Evolutionary conservation across 106 monocot species (phyloP), one percentile per base, ranked within the genome.

Genomic region (Triglochin maritima): DNA sequence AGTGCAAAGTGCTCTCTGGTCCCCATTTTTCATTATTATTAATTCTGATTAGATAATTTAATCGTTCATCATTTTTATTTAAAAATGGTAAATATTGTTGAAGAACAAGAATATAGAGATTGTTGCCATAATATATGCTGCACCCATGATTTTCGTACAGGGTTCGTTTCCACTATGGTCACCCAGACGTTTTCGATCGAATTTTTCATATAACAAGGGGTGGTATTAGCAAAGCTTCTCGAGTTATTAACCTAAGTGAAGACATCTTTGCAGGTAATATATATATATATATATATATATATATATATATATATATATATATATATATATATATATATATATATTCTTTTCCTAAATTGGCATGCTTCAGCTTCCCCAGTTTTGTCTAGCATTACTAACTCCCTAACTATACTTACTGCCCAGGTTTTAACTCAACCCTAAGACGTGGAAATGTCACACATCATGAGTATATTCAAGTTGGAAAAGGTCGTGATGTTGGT

Each of bases 111-210:
- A 29, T 29, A 29, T 29, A 29, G 29, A 29, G 29, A 29, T 29
- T 0, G 29, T 29, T 29, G 0, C 29, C 29, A 29, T 29, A 29
- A 29, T 29, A 29, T 29, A 29, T 29, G 29, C 29, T 29, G 29
- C 0, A 29, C 29, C 1, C 29, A 29, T 52, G 42, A 51, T 16
- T 29, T 78, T 42, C 81, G 50, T 7, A 7, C 80, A 99, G 98
- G 84, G 92, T 99, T 59, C 88, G 98, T 15, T 99, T 99, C 70
- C 98, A 99, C 67, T 99, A 99, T 67, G 98, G 98, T 50, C 98
- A 99, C 75, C 98, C 98, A 66, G 98, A 99, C 77, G 89, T 99
- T 13, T 99, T 99, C 63, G 98, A 99, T 75, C 80, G 98, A 66
- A 84, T 99, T 54, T 99, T 99, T 69, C 98, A 99, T 66, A 92